Evolutionary conservation across 441 rosid genomes (phyloP).

Genomic region (Arabidopsis lyrata): DNA sequence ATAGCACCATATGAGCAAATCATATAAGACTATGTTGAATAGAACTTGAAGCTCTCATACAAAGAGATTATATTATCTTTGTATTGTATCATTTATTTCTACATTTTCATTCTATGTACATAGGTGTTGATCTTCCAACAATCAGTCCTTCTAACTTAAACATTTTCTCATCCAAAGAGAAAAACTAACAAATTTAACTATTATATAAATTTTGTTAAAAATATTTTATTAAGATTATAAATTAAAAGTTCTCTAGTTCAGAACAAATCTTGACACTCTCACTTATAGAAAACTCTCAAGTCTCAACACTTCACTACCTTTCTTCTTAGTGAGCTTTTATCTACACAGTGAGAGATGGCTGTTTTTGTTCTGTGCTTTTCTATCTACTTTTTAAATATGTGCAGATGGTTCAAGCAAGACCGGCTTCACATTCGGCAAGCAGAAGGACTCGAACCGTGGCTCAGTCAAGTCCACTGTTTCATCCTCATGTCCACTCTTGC

Average conservation of each 20-base stretch:
- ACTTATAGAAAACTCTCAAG: constrained; percentile 14
- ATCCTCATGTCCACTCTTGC: constrained; percentile 58
- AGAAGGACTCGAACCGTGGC: constrained; percentile 88
- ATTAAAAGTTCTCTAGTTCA: constrained; percentile 1
- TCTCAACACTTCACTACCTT: constrained; percentile 13
- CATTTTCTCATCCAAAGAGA: no score
- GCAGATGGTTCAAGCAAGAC: constrained; percentile 48
- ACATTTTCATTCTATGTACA: no score
- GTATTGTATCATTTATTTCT: no score
- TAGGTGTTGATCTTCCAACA: no score
- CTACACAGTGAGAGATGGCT: constrained; percentile 28
- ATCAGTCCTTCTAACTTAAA: no score
- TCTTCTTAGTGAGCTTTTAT: constrained; percentile 10
- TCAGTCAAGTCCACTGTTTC: constrained; percentile 87
- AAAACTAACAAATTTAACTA: no score
- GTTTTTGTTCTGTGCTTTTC: constrained; percentile 15
- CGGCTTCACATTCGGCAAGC: constrained; percentile 56
- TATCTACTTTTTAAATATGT: constrained; percentile 31
- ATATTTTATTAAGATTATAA: constrained; percentile 7
- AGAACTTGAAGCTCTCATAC: no score
- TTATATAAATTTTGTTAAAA: background rate
- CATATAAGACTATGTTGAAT: no score
- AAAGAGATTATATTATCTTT: no score
- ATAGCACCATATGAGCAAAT: no score
- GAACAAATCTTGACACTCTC: constrained; percentile 26